A percentile compares a stretch with the other conserved stretches of the same genome.
Conservation (phyloP, 2,329 filamentous ascomycete genomes). For the Alternaria infectoria region DNA sequence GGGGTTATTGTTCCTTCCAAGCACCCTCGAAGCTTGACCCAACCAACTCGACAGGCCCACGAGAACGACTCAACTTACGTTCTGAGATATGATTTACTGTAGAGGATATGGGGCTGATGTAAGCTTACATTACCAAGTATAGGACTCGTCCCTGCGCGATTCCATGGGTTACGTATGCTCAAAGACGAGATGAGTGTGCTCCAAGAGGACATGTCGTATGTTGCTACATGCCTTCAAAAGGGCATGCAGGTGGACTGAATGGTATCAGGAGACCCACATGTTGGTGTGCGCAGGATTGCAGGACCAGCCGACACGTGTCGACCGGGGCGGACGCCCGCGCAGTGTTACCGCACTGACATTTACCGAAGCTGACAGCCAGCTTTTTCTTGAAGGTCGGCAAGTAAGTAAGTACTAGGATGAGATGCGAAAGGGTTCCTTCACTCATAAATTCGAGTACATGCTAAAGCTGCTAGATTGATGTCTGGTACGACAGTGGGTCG, state of each 20-base stretch:
- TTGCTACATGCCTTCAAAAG: not conserved
- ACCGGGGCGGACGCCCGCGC: not conserved
- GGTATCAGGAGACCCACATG: not conserved
- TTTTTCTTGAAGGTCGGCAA: not conserved
- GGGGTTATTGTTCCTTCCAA: constrained; percentile 3
- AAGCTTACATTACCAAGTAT: not conserved
- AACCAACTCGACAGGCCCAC: not conserved
- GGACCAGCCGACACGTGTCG: not conserved
- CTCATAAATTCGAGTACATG: not conserved
- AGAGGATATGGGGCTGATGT: not conserved
- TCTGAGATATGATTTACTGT: not conserved
- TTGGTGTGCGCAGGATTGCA: not conserved
- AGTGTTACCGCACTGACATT: not conserved
- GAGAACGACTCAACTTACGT: not conserved
- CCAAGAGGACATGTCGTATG: not conserved
- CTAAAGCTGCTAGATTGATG: not conserved
- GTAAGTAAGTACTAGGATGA: not conserved
- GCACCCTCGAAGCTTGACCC: not conserved
- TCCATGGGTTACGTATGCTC: not conserved
- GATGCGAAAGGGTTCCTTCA: not conserved
- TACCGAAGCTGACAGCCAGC: not conserved
- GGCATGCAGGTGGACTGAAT: not conserved
- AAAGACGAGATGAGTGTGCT: not conserved
- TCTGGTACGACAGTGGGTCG: constrained; percentile 6
- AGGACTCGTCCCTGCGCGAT: not conserved